Percentiles rank a stretch among this genome's conserved stretches.
phyloP scores from a whole-genome alignment of 306 rosid genomes.

The Lithocarpus polystachyus region DNA sequence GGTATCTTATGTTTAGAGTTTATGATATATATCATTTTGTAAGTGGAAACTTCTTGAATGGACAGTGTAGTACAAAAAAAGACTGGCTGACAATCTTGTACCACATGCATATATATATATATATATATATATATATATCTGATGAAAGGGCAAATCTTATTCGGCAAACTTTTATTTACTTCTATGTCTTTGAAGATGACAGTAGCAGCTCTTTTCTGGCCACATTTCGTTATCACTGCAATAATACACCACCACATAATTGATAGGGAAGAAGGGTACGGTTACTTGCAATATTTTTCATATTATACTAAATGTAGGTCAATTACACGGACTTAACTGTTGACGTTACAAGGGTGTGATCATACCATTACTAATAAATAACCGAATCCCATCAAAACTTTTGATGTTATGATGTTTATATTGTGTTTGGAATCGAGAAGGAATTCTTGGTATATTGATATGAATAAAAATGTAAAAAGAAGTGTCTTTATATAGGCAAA shows the following conservation, averaged over 20 bases:
- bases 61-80: neutral
- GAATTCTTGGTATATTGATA: too few species aligned
- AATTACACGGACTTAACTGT: too few species aligned
- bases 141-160: neutral
- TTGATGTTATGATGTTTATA: too few species aligned
- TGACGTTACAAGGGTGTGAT: too few species aligned
- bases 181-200: neutral
- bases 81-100: conserved; percentile 12
- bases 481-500: too few species aligned
- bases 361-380: too few species aligned
- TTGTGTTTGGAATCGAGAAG: too few species aligned
- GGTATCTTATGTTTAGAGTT: conserved; percentile 3
- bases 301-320: too few species aligned
- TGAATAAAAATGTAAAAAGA: too few species aligned
- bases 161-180: neutral
- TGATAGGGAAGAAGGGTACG: neutral
- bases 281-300: too few species aligned
- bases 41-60: conserved; percentile 5
- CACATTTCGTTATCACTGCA: neutral
- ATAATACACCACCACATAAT: neutral
- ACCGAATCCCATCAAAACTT: too few species aligned
- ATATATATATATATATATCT: neutral
- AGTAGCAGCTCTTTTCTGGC: neutral
- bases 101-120: neutral
- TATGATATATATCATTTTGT: conserved; percentile 7